phyloP scores from a whole-genome alignment of 345 rosid species.

The Salix arbutifolia region DNA sequence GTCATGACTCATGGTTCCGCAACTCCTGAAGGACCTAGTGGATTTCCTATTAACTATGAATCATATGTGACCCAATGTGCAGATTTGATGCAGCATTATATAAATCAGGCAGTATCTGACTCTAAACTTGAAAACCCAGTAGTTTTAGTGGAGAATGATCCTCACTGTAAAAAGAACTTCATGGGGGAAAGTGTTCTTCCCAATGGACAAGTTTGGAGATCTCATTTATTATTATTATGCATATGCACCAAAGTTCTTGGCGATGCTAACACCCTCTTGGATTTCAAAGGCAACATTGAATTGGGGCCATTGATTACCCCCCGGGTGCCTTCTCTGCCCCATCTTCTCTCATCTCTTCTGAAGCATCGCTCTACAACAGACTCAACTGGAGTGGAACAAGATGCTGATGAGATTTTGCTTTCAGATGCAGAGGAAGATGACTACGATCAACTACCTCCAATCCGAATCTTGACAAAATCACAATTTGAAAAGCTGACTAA shows the following conservation, averaged over 20 bases:
- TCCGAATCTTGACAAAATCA: conserved; percentile 68
- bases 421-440: conserved; percentile 63
- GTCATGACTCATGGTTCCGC: conserved; percentile 84
- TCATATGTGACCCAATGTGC: conserved; percentile 63
- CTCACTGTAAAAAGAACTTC: conserved; percentile 58
- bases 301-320: conserved; percentile 52
- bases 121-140: conserved; percentile 72
- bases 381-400: conserved; percentile 48
- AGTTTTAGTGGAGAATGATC: conserved; percentile 78
- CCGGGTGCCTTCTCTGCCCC: conserved; percentile 77
- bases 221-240: conserved; percentile 63
- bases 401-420: conserved; percentile 45
- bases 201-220: conserved; percentile 78
- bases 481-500: conserved; percentile 65
- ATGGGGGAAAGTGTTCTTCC: conserved; percentile 76
- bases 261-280: conserved; percentile 60
- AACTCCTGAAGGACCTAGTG: conserved; percentile 67
- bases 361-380: conserved; percentile 47
- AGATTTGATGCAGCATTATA: conserved; percentile 62
- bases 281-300: conserved; percentile 56
- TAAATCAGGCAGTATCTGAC: conserved; percentile 70
- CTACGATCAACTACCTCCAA: conserved; percentile 82
- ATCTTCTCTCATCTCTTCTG: conserved; percentile 74
- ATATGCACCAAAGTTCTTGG: conserved; percentile 69
- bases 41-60: conserved; percentile 59